Conservation (phyloP, 345 rosid species). For the Atalantia buxifolia region DNA sequence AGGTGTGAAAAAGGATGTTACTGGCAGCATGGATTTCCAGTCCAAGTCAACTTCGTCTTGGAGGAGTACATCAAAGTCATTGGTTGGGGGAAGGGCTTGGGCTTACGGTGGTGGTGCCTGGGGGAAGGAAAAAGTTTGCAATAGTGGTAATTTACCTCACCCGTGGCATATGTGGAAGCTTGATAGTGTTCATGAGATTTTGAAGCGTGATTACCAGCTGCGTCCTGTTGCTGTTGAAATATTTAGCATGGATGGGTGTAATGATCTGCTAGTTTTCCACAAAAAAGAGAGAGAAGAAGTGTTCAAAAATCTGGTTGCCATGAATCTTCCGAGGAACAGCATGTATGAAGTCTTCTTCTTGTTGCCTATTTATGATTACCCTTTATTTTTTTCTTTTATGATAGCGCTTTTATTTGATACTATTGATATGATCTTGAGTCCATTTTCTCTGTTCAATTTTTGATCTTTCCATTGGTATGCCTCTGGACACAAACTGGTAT, state of each 20-base stretch:
- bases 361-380: background rate
- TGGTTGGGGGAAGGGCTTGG: constrained; percentile 95
- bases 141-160: constrained; percentile 80
- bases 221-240: constrained; percentile 99
- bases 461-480: background rate
- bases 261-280: constrained; percentile 95
- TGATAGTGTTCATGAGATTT: constrained; percentile 85
- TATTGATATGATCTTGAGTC: background rate
- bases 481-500: background rate
- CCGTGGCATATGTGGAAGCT: constrained; percentile 99
- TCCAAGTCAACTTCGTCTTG: constrained; percentile 86
- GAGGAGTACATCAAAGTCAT: constrained; percentile 56
- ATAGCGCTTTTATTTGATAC: background rate
- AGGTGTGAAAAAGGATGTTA: constrained; percentile 92
- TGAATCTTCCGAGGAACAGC: constrained; percentile 97
- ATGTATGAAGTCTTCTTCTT: constrained; percentile 51
- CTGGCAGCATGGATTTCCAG: constrained; percentile 71
- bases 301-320: constrained; percentile 85
- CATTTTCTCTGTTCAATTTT: background rate
- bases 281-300: constrained; percentile 99
- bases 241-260: constrained; percentile 99
- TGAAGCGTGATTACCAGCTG: constrained; percentile 98
- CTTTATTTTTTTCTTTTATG: background rate
- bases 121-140: constrained; percentile 92
- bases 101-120: constrained; percentile 99